Evolutionary conservation across 129 eudicot genomes (phyloP).

Genomic region (Heracleum sosnowskyi): DNA sequence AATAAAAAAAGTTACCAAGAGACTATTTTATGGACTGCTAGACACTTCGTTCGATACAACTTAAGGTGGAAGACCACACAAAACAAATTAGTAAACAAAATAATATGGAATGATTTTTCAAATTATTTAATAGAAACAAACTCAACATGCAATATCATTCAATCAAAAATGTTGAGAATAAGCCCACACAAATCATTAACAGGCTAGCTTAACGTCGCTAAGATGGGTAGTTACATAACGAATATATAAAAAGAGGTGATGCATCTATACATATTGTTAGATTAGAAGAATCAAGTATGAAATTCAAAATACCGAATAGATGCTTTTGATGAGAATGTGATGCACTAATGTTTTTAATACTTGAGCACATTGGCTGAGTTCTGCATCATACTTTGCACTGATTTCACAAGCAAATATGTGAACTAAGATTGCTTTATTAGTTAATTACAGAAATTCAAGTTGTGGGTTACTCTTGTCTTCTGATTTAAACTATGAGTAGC

Average conservation of each 20-base stretch:
- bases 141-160: background rate
- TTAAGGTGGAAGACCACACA: background rate
- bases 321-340: background rate
- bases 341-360: background rate
- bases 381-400: background rate
- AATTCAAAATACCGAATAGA: background rate
- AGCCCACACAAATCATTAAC: background rate
- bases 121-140: background rate
- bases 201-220: background rate
- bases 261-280: background rate
- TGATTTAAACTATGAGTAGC: background rate
- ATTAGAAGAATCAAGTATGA: background rate
- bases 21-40: background rate
- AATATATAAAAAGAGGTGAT: constrained; percentile 1
- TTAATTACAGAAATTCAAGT: background rate
- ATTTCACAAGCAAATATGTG: background rate
- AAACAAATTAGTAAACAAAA: background rate
- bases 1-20: background rate
- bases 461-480: background rate
- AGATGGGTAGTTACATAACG: background rate
- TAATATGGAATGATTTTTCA: background rate
- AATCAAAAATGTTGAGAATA: background rate
- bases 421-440: background rate
- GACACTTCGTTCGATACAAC: background rate
- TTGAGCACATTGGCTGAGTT: background rate